Conservation (phyloP, 768 basidiomycete genomes). For the Hygrocybe coccinea region DNA sequence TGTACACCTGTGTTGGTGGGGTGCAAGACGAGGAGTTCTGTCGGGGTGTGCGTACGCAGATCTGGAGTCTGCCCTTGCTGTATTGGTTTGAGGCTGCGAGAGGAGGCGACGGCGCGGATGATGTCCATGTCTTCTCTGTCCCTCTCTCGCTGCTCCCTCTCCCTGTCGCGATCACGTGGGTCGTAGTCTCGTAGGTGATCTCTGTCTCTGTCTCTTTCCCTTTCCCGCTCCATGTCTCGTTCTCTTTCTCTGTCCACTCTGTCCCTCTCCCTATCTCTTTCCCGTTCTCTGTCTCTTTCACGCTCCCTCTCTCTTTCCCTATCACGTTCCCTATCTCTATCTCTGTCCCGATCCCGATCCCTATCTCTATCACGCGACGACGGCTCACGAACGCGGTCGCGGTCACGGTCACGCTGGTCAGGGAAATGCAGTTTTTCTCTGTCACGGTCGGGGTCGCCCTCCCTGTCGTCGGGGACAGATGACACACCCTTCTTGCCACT, state of each 20-base stretch:
- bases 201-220: constrained; percentile 15
- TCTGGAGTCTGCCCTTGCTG: constrained; percentile 1
- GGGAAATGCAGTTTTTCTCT: not conserved
- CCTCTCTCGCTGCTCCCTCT: constrained; percentile 21
- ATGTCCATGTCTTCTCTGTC: constrained; percentile 18
- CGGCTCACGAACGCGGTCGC: constrained; percentile 19
- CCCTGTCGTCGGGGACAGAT: constrained; percentile 1
- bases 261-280: constrained; percentile 27
- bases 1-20: not conserved
- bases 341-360: constrained; percentile 19
- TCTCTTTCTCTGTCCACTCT: constrained; percentile 27
- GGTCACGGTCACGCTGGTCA: constrained; percentile 4
- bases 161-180: constrained; percentile 18
- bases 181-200: no score
- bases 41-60: constrained; percentile 2
- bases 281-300: constrained; percentile 31
- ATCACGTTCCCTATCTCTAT: constrained; percentile 27
- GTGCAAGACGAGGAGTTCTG: constrained; percentile 12
- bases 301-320: constrained; percentile 24
- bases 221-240: constrained; percentile 20
- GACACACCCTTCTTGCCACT: not conserved
- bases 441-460: constrained; percentile 20
- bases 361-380: constrained; percentile 12
- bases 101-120: constrained; percentile 18
- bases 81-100: constrained; percentile 8